Base-by-base conservation (phyloP, 805 yeast genomes). In the Wickerhamomyces chambardii region DNA sequence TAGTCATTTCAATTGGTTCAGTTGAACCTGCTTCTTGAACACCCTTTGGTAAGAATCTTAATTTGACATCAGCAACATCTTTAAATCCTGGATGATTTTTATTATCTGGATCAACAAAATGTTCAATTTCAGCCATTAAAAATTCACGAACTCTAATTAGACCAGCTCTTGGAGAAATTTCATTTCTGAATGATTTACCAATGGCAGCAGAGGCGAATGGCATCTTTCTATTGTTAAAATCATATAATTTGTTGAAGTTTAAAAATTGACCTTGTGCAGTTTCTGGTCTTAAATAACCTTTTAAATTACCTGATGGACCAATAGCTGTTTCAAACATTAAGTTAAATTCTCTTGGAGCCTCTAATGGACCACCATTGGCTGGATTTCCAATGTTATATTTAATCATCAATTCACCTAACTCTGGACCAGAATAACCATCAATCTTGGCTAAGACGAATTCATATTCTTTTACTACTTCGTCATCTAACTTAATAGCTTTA, bases 121-220 rank as follows among this genome's bases (percentile, higher is more conserved):
- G 98, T 68, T 92, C 99, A 56, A 92, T 89, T 72, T 92, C 99
- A 39, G 97, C 99, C 98, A 92, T 92, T 58, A 92, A 70, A 61
- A 92, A 92, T 70, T 92, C 99, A 65, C 99, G 86, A 39, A 94
- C 98, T 66, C 99, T 83, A 59, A 92, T 73, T 50, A 92, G 71
- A 50, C 99, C 99, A 19, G 97, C 84, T 63, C 98, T 81, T 51
- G 99, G 99, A 33, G 97, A 86, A 54, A 92, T 92, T 69, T 92
- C 99, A 63, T 92, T 92, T 71, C 99, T 84, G 74, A 92, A 92
- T 12, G 97, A 89, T 64, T 92, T 92, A 58, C 99, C 99, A 55
- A 92, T 86, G 28, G 97, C 84, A 35, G 98, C 98, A 44, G 96
- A 86, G n/a, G 99, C 99, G 63, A 92, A 92, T 39, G 99, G 99